Evolutionary conservation across 208 protist species (phyloP).

Genomic region (Acanthamoeba culbertsoni): DNA sequence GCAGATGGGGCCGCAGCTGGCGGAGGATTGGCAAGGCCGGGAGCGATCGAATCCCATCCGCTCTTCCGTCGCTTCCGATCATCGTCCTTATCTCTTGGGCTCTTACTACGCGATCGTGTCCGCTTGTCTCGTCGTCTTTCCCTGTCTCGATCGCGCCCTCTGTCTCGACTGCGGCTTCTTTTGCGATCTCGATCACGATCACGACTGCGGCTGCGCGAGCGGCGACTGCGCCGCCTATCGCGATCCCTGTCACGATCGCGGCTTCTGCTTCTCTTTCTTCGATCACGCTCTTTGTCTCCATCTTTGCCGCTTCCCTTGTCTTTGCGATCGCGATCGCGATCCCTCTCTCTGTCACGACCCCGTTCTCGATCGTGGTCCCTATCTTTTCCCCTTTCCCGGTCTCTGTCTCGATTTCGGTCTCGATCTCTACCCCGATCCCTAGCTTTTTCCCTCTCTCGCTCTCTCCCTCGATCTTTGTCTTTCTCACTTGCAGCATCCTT

Average conservation of each 20-base stretch:
- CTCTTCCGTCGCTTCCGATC: constrained; percentile 8
- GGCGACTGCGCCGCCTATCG: not conserved
- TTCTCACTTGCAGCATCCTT: not conserved
- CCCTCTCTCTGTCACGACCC: not conserved
- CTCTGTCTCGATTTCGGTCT: not conserved
- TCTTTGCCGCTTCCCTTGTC: not conserved
- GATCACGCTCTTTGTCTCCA: not conserved
- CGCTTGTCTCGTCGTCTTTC: not conserved
- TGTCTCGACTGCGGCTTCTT: not conserved
- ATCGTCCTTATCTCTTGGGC: not conserved
- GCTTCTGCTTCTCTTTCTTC: not conserved
- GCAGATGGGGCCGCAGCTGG: not conserved
- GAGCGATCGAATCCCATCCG: not conserved
- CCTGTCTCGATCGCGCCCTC: not conserved
- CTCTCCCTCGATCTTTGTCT: not conserved
- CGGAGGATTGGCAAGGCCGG: not conserved
- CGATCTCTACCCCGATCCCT: not conserved
- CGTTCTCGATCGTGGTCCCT: not conserved
- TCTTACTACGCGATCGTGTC: not conserved
- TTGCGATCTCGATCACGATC: not conserved
- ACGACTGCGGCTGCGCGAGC: not conserved
- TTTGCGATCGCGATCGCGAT: not conserved
- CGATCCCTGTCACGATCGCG: not conserved
- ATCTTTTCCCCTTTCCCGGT: not conserved
- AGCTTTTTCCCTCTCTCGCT: not conserved